phyloP scores from a whole-genome alignment of 1,139 yeast species.

The Kodamaea ohmeri region DNA sequence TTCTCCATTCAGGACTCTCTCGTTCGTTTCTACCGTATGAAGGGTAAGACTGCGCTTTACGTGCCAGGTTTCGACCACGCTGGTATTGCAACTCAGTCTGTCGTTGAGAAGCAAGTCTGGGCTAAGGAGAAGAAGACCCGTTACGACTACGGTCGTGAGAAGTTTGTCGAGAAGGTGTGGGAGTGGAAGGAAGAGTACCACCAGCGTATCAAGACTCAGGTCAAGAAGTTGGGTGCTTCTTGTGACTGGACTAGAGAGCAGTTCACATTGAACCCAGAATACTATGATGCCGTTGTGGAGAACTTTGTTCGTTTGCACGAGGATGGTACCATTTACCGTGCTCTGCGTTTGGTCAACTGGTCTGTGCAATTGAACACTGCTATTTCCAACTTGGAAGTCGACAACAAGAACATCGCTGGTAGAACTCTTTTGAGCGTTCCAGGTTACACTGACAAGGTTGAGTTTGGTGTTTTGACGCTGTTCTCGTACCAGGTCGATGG shows the following conservation, averaged over 20 bases:
- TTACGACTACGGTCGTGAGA: slow-evolving; percentile 93
- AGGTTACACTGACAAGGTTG: slow-evolving; percentile 84
- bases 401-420: slow-evolving; percentile 83
- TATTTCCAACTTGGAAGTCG: slow-evolving; percentile 92
- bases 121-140: slow-evolving; percentile 84
- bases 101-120: slow-evolving; percentile 96
- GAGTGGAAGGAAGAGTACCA: slow-evolving; percentile 98
- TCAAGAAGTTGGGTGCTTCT: slow-evolving; percentile 88
- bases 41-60: slow-evolving; percentile 89
- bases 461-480: slow-evolving; percentile 93
- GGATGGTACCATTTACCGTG: slow-evolving; percentile 94
- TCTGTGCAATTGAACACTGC: slow-evolving; percentile 94
- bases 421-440: slow-evolving; percentile 82
- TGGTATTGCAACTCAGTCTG: slow-evolving; percentile 98
- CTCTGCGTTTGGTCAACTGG: slow-evolving; percentile 93
- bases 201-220: slow-evolving; percentile 75
- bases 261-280: slow-evolving; percentile 80
- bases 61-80: slow-evolving; percentile 99
- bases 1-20: slow-evolving; percentile 92
- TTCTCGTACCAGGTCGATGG: slow-evolving; percentile 87
- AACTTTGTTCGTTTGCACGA: slow-evolving; percentile 90
- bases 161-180: slow-evolving; percentile 86
- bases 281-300: slow-evolving; percentile 80
- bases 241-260: slow-evolving; percentile 96
- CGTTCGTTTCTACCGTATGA: slow-evolving; percentile 94